phyloP scores from a whole-genome alignment of 169 alveolate genomes.

The Plasmodium cynomolgi region DNA sequence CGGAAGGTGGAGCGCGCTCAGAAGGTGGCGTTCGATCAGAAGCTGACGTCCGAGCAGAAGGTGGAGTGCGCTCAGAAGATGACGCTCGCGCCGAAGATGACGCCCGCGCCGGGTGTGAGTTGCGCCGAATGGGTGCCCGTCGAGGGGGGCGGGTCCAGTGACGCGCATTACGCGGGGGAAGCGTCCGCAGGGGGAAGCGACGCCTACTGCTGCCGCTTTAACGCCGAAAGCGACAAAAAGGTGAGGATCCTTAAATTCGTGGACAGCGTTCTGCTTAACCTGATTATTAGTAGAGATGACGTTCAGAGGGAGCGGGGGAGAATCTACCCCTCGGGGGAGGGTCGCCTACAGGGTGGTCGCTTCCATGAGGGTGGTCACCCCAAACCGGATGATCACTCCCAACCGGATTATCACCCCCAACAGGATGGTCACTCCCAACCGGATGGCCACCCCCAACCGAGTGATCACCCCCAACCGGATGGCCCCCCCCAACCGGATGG shows the following conservation, averaged over 20 bases:
- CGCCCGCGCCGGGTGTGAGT: no score
- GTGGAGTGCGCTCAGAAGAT: no score
- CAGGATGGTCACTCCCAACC: not conserved
- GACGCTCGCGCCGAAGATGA: no score
- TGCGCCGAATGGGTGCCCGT: no score
- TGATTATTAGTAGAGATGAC: slow-evolving; percentile 43
- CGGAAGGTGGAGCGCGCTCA: not conserved
- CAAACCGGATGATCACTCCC: not conserved
- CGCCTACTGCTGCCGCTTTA: not conserved
- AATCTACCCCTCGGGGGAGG: not conserved
- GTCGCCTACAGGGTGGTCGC: not conserved
- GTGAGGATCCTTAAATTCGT: slow-evolving; percentile 32
- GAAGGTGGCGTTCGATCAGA: not conserved
- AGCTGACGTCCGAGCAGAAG: not conserved
- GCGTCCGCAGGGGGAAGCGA: not conserved
- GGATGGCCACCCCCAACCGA: not conserved
- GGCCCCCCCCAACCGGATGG: not conserved
- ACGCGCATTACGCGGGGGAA: not conserved
- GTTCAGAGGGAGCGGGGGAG: not conserved
- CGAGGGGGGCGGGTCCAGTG: not conserved
- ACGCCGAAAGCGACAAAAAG: slow-evolving; percentile 15
- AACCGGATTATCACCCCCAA: not conserved
- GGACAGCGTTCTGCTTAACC: slow-evolving; percentile 48
- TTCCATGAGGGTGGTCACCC: not conserved
- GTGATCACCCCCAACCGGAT: not conserved